Evolutionary conservation across 805 yeast species (phyloP).

Genomic region (Ascoidea asiatica): DNA sequence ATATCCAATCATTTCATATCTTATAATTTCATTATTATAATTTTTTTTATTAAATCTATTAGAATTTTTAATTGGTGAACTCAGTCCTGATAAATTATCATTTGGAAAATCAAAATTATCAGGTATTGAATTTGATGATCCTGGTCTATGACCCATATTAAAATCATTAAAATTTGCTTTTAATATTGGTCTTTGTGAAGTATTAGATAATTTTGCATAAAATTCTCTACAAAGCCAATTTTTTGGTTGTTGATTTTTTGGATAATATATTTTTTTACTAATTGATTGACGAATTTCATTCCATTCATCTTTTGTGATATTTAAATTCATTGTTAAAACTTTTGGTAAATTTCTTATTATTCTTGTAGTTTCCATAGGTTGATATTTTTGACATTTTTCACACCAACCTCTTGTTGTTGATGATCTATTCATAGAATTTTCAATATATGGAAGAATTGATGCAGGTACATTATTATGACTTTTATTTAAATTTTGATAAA

Average conservation of each 20-base stretch:
- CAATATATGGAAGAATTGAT: slow-evolving; percentile 42
- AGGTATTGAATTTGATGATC: background rate
- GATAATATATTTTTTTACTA: slow-evolving; percentile 4
- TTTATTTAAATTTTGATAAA: background rate
- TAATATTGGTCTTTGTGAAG: slow-evolving; percentile 21
- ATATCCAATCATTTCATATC: slow-evolving; percentile 54
- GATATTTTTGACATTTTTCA: slow-evolving; percentile 36
- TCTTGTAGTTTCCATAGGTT: slow-evolving; percentile 38
- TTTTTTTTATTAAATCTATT: slow-evolving; percentile 2
- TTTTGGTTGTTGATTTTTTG: slow-evolving; percentile 16
- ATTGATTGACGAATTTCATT: slow-evolving; percentile 26
- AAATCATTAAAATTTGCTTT: slow-evolving; percentile 18
- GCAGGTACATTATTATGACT: slow-evolving; percentile 1
- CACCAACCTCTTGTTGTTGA: slow-evolving; percentile 39
- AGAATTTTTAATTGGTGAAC: background rate
- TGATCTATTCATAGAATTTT: slow-evolving; percentile 41
- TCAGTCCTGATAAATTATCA: background rate
- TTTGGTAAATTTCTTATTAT: slow-evolving; percentile 48
- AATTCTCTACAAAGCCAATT: slow-evolving; percentile 56
- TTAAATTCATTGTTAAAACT: slow-evolving; percentile 46
- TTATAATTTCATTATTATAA: slow-evolving; percentile 16
- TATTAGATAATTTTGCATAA: slow-evolving; percentile 27
- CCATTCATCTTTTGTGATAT: slow-evolving; percentile 41
- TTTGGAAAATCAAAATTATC: background rate
- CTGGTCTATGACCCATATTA: slow-evolving; percentile 8